Evolutionary conservation across 2,329 filamentous ascomycete species (phyloP).

Genomic region (Aspergillus sp.): DNA sequence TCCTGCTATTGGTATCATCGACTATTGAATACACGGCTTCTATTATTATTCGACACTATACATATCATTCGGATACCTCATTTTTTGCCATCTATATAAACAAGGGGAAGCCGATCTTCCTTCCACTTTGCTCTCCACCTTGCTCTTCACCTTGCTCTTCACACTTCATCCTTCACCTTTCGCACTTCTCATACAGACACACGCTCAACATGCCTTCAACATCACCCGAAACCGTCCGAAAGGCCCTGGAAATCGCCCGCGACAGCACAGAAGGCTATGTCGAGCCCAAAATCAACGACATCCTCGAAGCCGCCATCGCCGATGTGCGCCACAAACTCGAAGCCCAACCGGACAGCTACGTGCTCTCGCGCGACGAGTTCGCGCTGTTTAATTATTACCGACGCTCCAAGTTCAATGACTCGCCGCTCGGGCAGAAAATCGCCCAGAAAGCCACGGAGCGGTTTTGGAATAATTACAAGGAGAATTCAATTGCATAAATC

Average conservation of each 20-base stretch:
- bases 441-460: slow-evolving; percentile 47
- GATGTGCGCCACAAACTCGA: slow-evolving; percentile 62
- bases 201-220: not conserved
- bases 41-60: too few species aligned
- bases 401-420: slow-evolving; percentile 55
- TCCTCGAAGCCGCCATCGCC: slow-evolving; percentile 57
- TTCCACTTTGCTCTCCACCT: slow-evolving; percentile 1
- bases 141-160: slow-evolving; percentile 1
- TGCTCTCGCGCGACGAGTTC: slow-evolving; percentile 71
- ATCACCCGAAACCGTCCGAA: slow-evolving; percentile 39
- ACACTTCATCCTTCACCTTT: not conserved
- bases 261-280: slow-evolving; percentile 60
- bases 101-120: too few species aligned
- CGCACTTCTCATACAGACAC: too few species aligned
- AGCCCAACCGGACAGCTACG: slow-evolving; percentile 56
- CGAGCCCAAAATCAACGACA: slow-evolving; percentile 54
- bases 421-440: slow-evolving; percentile 18
- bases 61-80: too few species aligned
- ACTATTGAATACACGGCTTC: too few species aligned
- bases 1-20: too few species aligned
- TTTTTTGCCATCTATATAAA: not conserved
- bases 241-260: slow-evolving; percentile 67
- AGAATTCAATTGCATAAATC: slow-evolving; percentile 16
- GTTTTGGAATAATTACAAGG: slow-evolving; percentile 45
- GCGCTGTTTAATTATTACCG: slow-evolving; percentile 74